phyloP scores from a whole-genome alignment of 331 rosid genomes.

The Cydonia oblonga region DNA sequence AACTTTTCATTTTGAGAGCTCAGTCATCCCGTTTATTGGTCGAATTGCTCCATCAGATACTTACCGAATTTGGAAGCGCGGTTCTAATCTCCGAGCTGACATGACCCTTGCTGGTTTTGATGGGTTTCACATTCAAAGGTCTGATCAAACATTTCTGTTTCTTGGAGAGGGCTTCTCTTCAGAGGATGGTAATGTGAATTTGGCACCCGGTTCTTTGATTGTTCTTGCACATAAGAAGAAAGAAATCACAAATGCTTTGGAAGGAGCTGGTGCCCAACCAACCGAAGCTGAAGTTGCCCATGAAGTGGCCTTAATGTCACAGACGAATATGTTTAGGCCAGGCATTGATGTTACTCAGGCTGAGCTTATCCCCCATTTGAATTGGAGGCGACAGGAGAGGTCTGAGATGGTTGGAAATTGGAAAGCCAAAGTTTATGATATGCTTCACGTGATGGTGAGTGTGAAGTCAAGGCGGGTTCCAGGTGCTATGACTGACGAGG shows the following conservation, averaged over 20 bases:
- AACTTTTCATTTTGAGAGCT: conserved; percentile 94
- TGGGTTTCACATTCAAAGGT: conserved; percentile 87
- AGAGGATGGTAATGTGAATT: conserved; percentile 58
- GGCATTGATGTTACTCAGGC: conserved; percentile 99
- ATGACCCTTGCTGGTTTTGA: conserved; percentile 99
- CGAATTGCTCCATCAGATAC: conserved; percentile 97
- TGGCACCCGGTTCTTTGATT: conserved; percentile 81
- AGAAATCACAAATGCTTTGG: conserved; percentile 93
- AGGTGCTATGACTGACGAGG: conserved; percentile 99
- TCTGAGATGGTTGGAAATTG: conserved; percentile 92
- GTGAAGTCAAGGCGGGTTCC: conserved; percentile 97
- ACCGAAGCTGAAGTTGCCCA: conserved; percentile 92
- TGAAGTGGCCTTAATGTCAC: conserved; percentile 92
- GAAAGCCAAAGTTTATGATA: conserved; percentile 93
- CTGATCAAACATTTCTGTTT: conserved; percentile 93
- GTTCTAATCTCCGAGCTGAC: conserved; percentile 96
- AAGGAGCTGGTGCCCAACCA: conserved; percentile 93
- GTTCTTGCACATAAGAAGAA: conserved; percentile 91
- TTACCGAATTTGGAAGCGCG: conserved; percentile 97
- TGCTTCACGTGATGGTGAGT: conserved; percentile 97
- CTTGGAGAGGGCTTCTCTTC: conserved; percentile 88
- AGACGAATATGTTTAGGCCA: conserved; percentile 92
- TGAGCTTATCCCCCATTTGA: conserved; percentile 82
- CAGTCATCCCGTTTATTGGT: conserved; percentile 92
- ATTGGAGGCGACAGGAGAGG: conserved; percentile 98